Evolutionary conservation across 352 stramenopile species (phyloP).

Genomic region (Phytophthora colocasiae): DNA sequence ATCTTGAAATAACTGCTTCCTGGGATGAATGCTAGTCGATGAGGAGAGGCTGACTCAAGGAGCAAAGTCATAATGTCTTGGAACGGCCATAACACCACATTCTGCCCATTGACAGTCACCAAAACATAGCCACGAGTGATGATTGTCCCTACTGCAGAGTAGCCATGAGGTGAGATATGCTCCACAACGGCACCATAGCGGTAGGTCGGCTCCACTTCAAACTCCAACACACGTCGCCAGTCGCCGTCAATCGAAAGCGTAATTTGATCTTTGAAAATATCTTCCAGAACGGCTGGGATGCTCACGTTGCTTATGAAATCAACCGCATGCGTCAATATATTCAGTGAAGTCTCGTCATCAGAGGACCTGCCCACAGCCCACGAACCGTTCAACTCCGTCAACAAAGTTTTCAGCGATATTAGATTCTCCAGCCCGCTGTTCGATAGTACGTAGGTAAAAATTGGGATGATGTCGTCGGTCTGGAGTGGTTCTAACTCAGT

Average conservation of each 20-base stretch:
- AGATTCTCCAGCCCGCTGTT: conserved; percentile 90
- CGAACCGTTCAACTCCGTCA: conserved; percentile 77
- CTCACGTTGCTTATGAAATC: conserved; percentile 89
- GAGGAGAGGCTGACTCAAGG: conserved; percentile 68
- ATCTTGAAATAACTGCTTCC: conserved; percentile 89
- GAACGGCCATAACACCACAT: conserved; percentile 89
- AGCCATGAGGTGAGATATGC: conserved; percentile 77
- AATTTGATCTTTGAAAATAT: conserved; percentile 92
- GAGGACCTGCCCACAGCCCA: conserved; percentile 65
- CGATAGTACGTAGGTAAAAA: conserved; percentile 91
- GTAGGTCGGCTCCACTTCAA: conserved; percentile 87
- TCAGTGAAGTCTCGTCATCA: conserved; percentile 75
- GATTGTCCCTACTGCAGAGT: conserved; percentile 73
- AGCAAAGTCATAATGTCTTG: conserved; percentile 72
- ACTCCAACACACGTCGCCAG: conserved; percentile 81
- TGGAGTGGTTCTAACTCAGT: conserved; percentile 64
- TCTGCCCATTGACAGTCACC: conserved; percentile 88
- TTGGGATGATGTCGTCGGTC: conserved; percentile 88
- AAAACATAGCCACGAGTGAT: conserved; percentile 83
- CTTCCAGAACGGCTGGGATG: conserved; percentile 87
- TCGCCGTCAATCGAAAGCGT: conserved; percentile 90
- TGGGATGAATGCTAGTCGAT: conserved; percentile 88
- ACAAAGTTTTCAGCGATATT: conserved; percentile 76
- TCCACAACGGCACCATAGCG: conserved; percentile 83
- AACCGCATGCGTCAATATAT: conserved; percentile 79